Evolutionary conservation across 2,329 filamentous ascomycete species (phyloP).

Genomic region (Xylogone sp.): DNA sequence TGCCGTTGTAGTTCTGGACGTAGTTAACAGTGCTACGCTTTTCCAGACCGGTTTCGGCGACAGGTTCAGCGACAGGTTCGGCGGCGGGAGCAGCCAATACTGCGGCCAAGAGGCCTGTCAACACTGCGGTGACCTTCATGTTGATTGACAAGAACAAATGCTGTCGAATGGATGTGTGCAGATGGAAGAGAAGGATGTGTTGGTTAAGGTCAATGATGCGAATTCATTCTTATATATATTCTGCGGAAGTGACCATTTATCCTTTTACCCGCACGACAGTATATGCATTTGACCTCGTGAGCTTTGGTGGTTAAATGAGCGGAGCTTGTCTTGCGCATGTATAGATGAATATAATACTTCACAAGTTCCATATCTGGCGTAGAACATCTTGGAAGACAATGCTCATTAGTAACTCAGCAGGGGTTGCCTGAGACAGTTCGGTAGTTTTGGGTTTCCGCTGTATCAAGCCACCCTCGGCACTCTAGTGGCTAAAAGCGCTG

Average conservation of each 20-base stretch:
- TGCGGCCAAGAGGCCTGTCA: background rate
- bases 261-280: background rate
- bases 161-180: background rate
- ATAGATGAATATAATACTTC: background rate
- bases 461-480: background rate
- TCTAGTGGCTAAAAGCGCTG: background rate
- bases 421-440: too few relatives aligned
- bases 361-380: background rate
- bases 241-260: background rate
- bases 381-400: background rate
- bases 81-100: background rate
- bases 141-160: background rate
- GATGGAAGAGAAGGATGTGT: background rate
- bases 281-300: background rate
- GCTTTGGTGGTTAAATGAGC: background rate
- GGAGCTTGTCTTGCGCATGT: background rate
- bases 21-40: constrained; percentile 5
- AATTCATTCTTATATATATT: background rate
- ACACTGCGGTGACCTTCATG: background rate
- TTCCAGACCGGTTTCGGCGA: background rate
- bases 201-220: background rate
- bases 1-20: constrained; percentile 12
- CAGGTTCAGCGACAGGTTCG: too few relatives aligned
- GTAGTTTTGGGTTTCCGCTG: background rate
- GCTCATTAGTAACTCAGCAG: too few relatives aligned